Base-by-base conservation (phyloP, 805 yeast genomes). In the Cyberlindnera lachancei region DNA sequence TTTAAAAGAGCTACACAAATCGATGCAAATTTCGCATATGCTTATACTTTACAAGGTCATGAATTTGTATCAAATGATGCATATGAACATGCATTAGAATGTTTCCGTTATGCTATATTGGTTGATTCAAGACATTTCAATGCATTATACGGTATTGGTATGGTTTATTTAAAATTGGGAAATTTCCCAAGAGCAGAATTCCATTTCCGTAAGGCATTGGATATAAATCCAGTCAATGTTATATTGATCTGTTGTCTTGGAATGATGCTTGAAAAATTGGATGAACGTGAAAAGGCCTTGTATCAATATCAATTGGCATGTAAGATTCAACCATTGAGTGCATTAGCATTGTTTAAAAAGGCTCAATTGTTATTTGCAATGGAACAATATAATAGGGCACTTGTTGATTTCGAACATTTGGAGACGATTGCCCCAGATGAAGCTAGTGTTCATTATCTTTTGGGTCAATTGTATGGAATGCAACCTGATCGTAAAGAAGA, bases 101-200 rank as follows among this genome's bases (percentile, higher is more conserved):
- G 85, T 39, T 92, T 87, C 66, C 59, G 95, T 23, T 65, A 68
- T 40, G 94, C 96, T 4, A 64, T 92, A 28, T 61, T 79, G 16
- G 67, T 78, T 25, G 95, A 90, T 48, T 68, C 79, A 29, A 66
- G 87, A 36, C 96, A 86, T 53, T 92, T 88, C 57, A 92, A 90
- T 56, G 96, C 97, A 0, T 75, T 88, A 49, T 92, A 92, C 50
- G 98, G 98, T 18, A 72, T 92, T 35, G 98, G 97, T 7, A 86
- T 87, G 90, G 94, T 87, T 18, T 81, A 79, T 53, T 70, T 86
- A 54, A 84, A 86, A 48, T 60, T 87, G 32, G 97, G 96, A 5
- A 87, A 85, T 46, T 76, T 76, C 49, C 75, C 72, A 27, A 75
- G 76, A 46, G 96, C 97, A 1, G 88, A 86, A 48, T 73, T 75